phyloP scores from a whole-genome alignment of 148 eudicot genomes.

The Cornus florida region DNA sequence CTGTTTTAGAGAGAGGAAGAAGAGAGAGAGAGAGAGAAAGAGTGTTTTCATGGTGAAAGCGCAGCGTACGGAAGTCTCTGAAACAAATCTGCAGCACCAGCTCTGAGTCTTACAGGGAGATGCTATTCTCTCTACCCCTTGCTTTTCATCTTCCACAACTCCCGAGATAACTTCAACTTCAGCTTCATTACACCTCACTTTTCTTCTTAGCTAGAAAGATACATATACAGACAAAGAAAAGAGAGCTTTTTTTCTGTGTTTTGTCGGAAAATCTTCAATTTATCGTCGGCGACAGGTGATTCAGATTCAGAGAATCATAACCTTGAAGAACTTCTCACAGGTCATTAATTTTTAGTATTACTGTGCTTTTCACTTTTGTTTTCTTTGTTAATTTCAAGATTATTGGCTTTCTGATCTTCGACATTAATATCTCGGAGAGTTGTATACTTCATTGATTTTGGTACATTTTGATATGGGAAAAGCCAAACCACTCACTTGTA shows the following conservation, averaged over 20 bases:
- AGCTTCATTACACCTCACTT: neutral
- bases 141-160: neutral
- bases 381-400: neutral
- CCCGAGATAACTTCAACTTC: neutral
- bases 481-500: too few species aligned
- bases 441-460: neutral
- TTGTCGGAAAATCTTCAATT: neutral
- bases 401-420: neutral
- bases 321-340: neutral
- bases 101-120: too few species aligned
- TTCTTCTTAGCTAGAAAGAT: neutral
- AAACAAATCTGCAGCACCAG: too few species aligned
- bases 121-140: too few species aligned
- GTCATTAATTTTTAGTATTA: neutral
- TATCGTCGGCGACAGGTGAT: neutral
- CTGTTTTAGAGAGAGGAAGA: conserved; percentile 2
- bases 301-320: neutral
- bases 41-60: neutral
- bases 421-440: neutral
- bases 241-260: neutral
- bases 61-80: neutral
- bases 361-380: neutral
- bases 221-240: neutral
- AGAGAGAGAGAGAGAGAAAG: conserved; percentile 11
- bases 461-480: too few species aligned